Evolutionary conservation across 345 rosid species (phyloP).

Genomic region (Viola odorata): DNA sequence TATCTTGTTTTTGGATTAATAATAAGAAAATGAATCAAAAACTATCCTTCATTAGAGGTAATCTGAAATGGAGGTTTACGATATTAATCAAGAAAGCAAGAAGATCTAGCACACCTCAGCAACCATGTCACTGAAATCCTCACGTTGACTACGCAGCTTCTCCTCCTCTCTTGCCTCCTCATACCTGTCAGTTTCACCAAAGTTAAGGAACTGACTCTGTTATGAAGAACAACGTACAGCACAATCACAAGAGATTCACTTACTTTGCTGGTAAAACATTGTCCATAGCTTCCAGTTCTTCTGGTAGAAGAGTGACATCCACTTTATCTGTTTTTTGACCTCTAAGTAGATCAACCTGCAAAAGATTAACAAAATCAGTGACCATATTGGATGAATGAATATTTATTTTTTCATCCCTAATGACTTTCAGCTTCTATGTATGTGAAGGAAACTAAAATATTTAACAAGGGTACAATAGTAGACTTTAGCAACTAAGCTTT

Average conservation of each 20-base stretch:
- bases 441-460: no score
- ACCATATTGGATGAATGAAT: not conserved
- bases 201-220: not conserved
- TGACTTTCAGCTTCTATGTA: no score
- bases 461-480: no score
- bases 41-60: no score
- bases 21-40: not conserved
- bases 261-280: constrained; percentile 93
- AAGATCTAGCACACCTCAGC: constrained; percentile 61
- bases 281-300: constrained; percentile 85
- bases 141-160: constrained; percentile 83
- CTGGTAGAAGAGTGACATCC: constrained; percentile 83
- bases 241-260: constrained; percentile 21
- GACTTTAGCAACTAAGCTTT: no score
- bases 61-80: no score
- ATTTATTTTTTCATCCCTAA: no score
- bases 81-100: not conserved
- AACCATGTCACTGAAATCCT: constrained; percentile 98
- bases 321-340: constrained; percentile 92
- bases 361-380: not conserved
- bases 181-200: constrained; percentile 42
- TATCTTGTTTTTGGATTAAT: not conserved
- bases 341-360: constrained; percentile 89
- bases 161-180: constrained; percentile 99
- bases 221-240: not conserved